A percentile compares a stretch with the other conserved stretches of the same genome.
Evolutionary conservation across 805 yeast genomes (phyloP).

Genomic region (Wickerhamiella azymoides): DNA sequence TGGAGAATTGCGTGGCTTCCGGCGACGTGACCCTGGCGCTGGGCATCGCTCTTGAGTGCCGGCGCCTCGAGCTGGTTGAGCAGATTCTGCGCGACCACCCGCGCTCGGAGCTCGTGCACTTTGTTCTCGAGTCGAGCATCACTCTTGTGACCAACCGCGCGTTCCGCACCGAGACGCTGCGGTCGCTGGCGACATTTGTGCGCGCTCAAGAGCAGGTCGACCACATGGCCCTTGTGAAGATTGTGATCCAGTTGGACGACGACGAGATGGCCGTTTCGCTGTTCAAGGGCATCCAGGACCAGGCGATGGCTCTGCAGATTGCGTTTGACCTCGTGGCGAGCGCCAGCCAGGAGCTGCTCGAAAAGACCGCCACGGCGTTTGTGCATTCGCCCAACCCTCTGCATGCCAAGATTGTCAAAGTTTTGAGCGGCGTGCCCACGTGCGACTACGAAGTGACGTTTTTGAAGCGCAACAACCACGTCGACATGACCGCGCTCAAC

Average conservation of each 20-base stretch:
- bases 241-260: conserved; percentile 80
- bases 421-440: conserved; percentile 83
- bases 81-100: conserved; percentile 31
- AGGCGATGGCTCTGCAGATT: conserved; percentile 69
- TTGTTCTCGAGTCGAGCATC: conserved; percentile 55
- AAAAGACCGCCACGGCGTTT: conserved; percentile 29
- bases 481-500: conserved; percentile 70
- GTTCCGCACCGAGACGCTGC: conserved; percentile 54
- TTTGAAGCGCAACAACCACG: conserved; percentile 69
- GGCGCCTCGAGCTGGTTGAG: conserved; percentile 68
- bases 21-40: conserved; percentile 70
- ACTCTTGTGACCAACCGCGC: conserved; percentile 48
- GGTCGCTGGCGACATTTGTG: conserved; percentile 46
- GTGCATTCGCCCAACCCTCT: conserved; percentile 22
- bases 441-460: conserved; percentile 87
- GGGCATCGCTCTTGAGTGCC: conserved; percentile 83
- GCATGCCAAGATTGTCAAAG: conserved; percentile 38
- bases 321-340: conserved; percentile 89
- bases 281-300: conserved; percentile 44
- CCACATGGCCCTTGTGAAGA: conserved; percentile 69
- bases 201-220: conserved; percentile 45
- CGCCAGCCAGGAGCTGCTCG: conserved; percentile 79
- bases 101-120: conserved; percentile 32
- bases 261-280: conserved; percentile 51
- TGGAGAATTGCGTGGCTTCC: conserved; percentile 55